Base-by-base conservation (phyloP, 1,139 yeast genomes). In the Pichia terricola region DNA sequence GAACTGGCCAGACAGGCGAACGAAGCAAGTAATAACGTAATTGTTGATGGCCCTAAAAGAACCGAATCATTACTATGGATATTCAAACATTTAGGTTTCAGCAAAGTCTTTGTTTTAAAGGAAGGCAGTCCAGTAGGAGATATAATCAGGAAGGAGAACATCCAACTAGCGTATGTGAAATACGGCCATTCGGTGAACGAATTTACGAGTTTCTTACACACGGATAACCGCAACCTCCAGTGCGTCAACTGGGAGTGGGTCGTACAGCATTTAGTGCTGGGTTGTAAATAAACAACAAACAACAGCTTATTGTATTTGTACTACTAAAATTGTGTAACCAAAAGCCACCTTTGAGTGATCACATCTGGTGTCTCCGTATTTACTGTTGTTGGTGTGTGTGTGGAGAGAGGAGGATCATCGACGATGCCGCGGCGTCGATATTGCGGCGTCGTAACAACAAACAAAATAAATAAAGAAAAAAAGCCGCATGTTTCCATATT, bases 241-340 rank as follows among this genome's bases (percentile, higher is more conserved):
- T 4, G 26, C 3, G 40, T 77, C 6, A 66, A 73, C 52, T 80
- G 86, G 81, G 89, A 82, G 57, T 81, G 89, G 89, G 67, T 81
- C 1, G 85, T 81, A 1, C 89, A 82, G 52, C 75, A 86, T 54
- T 70, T 80, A 8, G 79, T 81, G 28, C 35, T 35, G 25, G 28
- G 35, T 30, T 7, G 32, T 16, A 16, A 16, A 16, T 16, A 16
- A 16, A 16, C 22, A 16, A 16, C 22, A 16, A 16, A 16, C 22
- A 16, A 16, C 22, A 16, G 1, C 22, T 16, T 16, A 16, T 16
- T 16, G 22, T 16, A 16, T 16, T 16, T 16, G 22, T 16, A 16
- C 22, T 16, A 16, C 22, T 16, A 16, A 16, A 16, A 16, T 16
- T 16, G 22, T 16, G 22, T 16, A 16, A 2, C 22, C 22, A 16